Base-by-base conservation (phyloP, 2,329 filamentous ascomycete species). In the Fusarium transvaalense region DNA sequence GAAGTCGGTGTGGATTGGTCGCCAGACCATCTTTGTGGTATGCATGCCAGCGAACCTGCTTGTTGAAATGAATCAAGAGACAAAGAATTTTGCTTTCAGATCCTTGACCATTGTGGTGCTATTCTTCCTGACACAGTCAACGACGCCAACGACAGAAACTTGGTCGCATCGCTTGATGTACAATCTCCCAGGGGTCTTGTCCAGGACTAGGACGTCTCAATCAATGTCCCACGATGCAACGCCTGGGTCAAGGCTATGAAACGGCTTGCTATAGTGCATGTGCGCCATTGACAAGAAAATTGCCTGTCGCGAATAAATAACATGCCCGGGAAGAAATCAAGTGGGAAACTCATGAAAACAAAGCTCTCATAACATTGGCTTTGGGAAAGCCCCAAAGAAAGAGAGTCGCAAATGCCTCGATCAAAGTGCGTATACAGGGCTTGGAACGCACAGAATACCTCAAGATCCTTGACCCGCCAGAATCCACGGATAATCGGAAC, bases 161-260 rank as follows among this genome's bases (percentile, higher is more conserved):
- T 31, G 64, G 67, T 65, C 23, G 43, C 42, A 65, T 62, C 50
- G 67, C 52, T 59, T 35, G 62, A 61, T 48, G 65, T 23, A 66
- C 60, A 74, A 74, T 74, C 67, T 74, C 68, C 72, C 51, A 35
- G 51, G 34, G 53, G 56, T 58, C 61, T 61, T 66, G 54, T 34
- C 54, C 50, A 55, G 63, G 42, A 45, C 54, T 62, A 43, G 54
- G 47, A 68, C 56, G 59, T 61, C 59, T 55, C 54, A 66, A 61
- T 64, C 61, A 66, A 50, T 27, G 58, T 65, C 54, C 62, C 53
- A 72, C 54, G 62, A 61, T 56, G 55, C 56, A 35, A 54, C 47
- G 50, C 43, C 25, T 55, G 25, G 34, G 25, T 46, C 70, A 66
- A 65, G 71, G 67, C 52, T 67, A 57, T 74, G 72, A 74, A 74